Evolutionary conservation across 2,329 filamentous ascomycete species (phyloP), one percentile per base, ranked within the genome.

Genomic region (Cyphellophora europaea): DNA sequence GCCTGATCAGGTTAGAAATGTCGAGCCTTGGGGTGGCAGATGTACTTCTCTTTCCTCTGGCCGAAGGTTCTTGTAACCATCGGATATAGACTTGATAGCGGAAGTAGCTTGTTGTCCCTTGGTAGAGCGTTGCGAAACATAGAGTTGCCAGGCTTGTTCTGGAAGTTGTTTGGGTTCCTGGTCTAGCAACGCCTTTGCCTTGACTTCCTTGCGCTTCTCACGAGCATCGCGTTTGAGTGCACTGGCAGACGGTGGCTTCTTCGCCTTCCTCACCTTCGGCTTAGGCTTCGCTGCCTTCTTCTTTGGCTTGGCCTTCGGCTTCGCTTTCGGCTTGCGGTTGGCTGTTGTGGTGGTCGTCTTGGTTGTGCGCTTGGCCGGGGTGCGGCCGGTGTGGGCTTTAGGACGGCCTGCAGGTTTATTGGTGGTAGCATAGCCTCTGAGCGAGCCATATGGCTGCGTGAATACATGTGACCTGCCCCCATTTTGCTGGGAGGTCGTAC

Each of bases 31-130:
- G n/a, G n/a, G n/a, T n/a, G n/a, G n/a, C n/a, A n/a, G n/a, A n/a
- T n/a, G n/a, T 52, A 65, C 62, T 50, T 65, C 58, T 29, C 49
- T 36, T 39, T 64, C 56, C 16, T 43, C 44, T 6, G 48, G 28
- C 14, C 47, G 45, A 5, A 65, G 39, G 18, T 46, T 47, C 42
- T 55, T 59, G 42, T 53, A 63, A 16, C 48, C 54, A 13, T 33
- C 45, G 10, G 49, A 27, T 12, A 47, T 38, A 16, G 39, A 34
- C 23, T 40, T 42, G 11, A 32, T 29, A 11, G 30, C 32, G 11
- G n/a, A 35, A 8, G 25, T 35, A 11, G 29, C 34, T 5, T 21
- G 19, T 30, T 25, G 27, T 11, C 21, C 35, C 34, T 32, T 16
- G 6, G 36, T 31, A 15, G 13, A 14, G 19, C 34, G 53, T 48